Conservation (phyloP, 768 basidiomycete species). For the Tulasnella sp. region DNA sequence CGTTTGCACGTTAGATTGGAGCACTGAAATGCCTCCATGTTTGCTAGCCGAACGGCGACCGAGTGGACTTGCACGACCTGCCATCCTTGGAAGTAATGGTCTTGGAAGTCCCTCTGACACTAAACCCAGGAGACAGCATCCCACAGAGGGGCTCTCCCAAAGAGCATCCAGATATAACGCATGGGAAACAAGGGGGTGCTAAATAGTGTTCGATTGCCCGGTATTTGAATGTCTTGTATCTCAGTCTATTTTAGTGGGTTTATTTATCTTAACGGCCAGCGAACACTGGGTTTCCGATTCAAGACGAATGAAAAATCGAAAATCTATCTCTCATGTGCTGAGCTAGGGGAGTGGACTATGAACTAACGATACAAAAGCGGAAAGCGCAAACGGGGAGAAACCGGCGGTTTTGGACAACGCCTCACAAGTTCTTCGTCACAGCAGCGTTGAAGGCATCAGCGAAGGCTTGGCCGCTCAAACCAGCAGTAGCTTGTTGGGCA, state of each 20-base stretch:
- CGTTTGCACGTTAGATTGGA: not conserved
- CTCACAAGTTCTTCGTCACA: conserved; percentile 13
- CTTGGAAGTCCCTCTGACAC: not conserved
- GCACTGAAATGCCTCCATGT: too few species aligned
- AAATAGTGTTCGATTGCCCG: not conserved
- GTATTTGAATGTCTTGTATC: too few species aligned
- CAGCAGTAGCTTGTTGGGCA: conserved; percentile 19
- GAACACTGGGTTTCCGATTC: not conserved
- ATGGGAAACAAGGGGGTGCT: not conserved
- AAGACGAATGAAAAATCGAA: not conserved
- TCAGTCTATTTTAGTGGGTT: not conserved
- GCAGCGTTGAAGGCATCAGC: conserved; percentile 30
- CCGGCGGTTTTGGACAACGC: not conserved
- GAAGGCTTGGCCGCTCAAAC: conserved; percentile 27
- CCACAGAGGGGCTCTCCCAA: not conserved
- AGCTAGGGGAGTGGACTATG: not conserved
- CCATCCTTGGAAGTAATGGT: conserved; percentile 11
- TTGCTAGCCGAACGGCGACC: not conserved
- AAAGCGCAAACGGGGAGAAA: not conserved
- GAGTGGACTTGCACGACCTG: not conserved
- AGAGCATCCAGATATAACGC: not conserved
- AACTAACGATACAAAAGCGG: conserved; percentile 3
- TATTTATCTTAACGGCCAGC: not conserved
- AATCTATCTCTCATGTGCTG: conserved; percentile 14
- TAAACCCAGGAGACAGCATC: not conserved